Percentiles rank a stretch among this genome's conserved stretches.
Conservation (phyloP, 2,329 filamentous ascomycete genomes). For the Xylariaceae sp. region DNA sequence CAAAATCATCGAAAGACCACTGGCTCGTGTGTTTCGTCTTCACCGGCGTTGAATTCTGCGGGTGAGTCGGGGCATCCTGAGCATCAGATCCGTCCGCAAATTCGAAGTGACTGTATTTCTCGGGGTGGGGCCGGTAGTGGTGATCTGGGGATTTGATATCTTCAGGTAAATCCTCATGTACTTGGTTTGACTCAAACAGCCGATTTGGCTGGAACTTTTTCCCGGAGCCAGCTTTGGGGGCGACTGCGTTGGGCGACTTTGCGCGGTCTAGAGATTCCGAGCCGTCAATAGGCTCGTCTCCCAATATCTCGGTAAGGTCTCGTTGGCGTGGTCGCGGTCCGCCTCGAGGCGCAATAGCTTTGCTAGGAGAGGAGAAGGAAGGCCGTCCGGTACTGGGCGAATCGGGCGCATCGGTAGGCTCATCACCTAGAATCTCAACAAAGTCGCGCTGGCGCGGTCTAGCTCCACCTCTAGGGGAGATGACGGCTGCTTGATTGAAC, state of each 20-base stretch:
- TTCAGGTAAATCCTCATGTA: constrained; percentile 40
- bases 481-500: constrained; percentile 42
- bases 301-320: constrained; percentile 66
- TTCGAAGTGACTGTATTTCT: constrained; percentile 82
- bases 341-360: constrained; percentile 26
- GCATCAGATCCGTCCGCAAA: constrained; percentile 62
- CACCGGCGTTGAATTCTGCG: constrained; percentile 39
- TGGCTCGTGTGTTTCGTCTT: constrained; percentile 64
- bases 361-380: constrained; percentile 28
- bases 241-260: constrained; percentile 26
- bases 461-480: constrained; percentile 56
- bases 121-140: constrained; percentile 61
- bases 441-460: constrained; percentile 61
- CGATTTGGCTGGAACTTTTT: constrained; percentile 60
- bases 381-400: constrained; percentile 39
- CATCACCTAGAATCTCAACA: constrained; percentile 64
- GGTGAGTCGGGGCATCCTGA: constrained; percentile 41
- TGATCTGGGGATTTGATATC: constrained; percentile 37
- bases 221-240: constrained; percentile 48
- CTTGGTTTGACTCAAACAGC: constrained; percentile 53
- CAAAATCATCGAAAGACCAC: constrained; percentile 87
- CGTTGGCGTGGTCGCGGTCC: constrained; percentile 55
- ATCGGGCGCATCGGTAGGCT: constrained; percentile 36
- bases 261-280: constrained; percentile 32
- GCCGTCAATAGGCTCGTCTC: constrained; percentile 41